These are phyloP conservation scores for Penicillium bialowiezense DNA, from an alignment of 495 filamentous ascomycete species.

Conservation along the genomic window DNA sequence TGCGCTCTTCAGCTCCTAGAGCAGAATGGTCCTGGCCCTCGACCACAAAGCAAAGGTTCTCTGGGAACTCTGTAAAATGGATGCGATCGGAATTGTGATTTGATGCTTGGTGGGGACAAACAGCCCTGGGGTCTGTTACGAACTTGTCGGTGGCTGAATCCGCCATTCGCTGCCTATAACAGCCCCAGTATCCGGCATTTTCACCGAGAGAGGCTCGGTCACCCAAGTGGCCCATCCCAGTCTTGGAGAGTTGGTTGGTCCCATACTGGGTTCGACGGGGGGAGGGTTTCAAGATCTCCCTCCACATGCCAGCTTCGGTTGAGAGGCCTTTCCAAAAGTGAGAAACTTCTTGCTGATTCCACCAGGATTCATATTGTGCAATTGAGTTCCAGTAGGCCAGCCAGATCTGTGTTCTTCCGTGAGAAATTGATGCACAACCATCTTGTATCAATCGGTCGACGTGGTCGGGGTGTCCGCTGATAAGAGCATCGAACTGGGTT, in stretches of 20 bases:
- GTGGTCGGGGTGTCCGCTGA: not conserved
- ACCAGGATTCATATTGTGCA: slow-evolving; percentile 13
- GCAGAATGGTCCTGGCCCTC: slow-evolving; percentile 29
- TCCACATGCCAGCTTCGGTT: slow-evolving; percentile 24
- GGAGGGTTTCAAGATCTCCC: slow-evolving; percentile 23
- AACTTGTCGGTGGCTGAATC: slow-evolving; percentile 3
- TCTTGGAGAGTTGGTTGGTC: slow-evolving; percentile 11
- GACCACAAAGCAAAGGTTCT: slow-evolving; percentile 29
- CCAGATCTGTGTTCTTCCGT: slow-evolving; percentile 9
- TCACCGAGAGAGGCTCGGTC: slow-evolving; percentile 8
- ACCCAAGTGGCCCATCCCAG: slow-evolving; percentile 18
- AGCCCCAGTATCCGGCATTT: slow-evolving; percentile 35
- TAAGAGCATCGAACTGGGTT: slow-evolving; percentile 3
- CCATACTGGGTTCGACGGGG: slow-evolving; percentile 17
- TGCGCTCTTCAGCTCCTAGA: slow-evolving; percentile 13
- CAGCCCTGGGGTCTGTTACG: not conserved
- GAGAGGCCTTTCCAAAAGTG: slow-evolving; percentile 26
- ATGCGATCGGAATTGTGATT: slow-evolving; percentile 14
- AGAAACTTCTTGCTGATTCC: slow-evolving; percentile 8
- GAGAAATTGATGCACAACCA: not conserved
- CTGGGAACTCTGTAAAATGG: slow-evolving; percentile 15
- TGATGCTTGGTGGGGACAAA: not conserved
- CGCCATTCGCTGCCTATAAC: slow-evolving; percentile 22
- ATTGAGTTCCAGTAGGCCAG: slow-evolving; percentile 17
- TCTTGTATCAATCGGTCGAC: slow-evolving; percentile 13